Evolutionary conservation across 257 asterid species (phyloP), one percentile per base, ranked within the genome.

Genomic region (Nicotiana obtusifolia): DNA sequence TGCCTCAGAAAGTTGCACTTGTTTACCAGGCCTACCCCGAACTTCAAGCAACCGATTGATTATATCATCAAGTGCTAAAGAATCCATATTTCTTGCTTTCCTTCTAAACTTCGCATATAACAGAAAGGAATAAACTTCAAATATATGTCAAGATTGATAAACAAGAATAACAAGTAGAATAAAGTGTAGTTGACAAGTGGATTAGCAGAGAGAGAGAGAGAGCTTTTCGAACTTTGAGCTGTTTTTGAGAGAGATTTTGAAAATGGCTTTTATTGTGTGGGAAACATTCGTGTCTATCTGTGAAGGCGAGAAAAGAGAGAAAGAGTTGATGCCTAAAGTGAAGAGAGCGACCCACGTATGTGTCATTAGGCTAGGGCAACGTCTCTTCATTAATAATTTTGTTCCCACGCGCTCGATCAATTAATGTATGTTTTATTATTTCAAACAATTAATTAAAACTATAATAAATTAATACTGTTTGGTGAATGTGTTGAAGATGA

Each of bases 21-120:
- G 96, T 84, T 91, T 91, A 4, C 94, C 96, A 16, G 96, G 90
- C 82, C 81, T 87, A 33, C 96, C 90, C 84, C 86, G 89, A 66
- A 91, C 96, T 80, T 90, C 91, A 26, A 90, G 91, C 89, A 91
- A 88, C 37, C 96, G 93, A 61, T 76, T 81, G 54, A 91, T 89
- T 77, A 91, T 78, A 78, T 85, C 90, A 84, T 91, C 94, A 35
- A 91, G 85, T 52, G 87, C 89, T 22, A 71, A 81, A 8, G 89
- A 79, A 73, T 91, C 92, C 96, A 91, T 91, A 61, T 11, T 6
- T 41, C 35, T 28, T 47, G 31, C 77, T 75, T 76, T 16, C 3
- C 41, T 77, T 33, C 68, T 69, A 17, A 33, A 56, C 65, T 59
- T 59, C 82, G 68, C 65, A 76, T 61, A 85, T 60, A 15, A 30